phyloP scores from a whole-genome alignment of 2,329 filamentous ascomycete species.

The Ophiostoma ulmi region DNA sequence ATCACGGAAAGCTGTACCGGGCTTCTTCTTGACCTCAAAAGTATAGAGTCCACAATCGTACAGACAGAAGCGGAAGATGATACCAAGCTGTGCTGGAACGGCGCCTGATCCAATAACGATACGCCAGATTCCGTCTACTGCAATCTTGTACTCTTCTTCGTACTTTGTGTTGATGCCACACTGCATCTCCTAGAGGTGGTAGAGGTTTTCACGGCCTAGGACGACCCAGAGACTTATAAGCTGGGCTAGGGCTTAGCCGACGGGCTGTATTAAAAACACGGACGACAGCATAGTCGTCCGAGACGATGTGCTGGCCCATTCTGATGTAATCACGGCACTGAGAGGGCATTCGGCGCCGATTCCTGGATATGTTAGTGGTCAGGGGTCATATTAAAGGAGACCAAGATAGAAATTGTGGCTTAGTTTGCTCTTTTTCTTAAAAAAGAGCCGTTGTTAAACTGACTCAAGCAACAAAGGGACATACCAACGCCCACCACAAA shows the following conservation, averaged over 20 bases:
- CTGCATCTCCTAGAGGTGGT: constrained; percentile 41
- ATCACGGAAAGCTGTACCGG: constrained; percentile 53
- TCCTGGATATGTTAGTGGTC: constrained; percentile 35
- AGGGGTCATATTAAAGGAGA: constrained; percentile 8
- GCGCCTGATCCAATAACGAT: constrained; percentile 63
- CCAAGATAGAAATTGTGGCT: neutral
- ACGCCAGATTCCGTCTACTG: constrained; percentile 59
- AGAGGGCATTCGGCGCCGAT: constrained; percentile 66
- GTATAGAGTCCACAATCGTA: constrained; percentile 62
- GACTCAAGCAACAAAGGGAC: constrained; percentile 4
- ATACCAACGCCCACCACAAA: constrained; percentile 50
- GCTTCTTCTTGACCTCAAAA: constrained; percentile 59
- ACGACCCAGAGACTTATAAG: constrained; percentile 54
- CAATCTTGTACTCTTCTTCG: constrained; percentile 42
- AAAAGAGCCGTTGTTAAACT: neutral
- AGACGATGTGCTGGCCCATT: constrained; percentile 59
- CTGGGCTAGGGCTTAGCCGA: constrained; percentile 62
- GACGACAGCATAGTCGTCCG: constrained; percentile 62
- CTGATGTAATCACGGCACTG: constrained; percentile 61
- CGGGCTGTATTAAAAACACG: constrained; percentile 65
- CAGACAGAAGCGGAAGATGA: constrained; percentile 61
- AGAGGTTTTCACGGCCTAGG: constrained; percentile 42
- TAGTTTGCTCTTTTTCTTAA: neutral
- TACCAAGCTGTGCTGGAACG: constrained; percentile 57
- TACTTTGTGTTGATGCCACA: constrained; percentile 45